Evolutionary conservation across 805 yeast genomes (phyloP).

Genomic region (Pichia membranifaciens): DNA sequence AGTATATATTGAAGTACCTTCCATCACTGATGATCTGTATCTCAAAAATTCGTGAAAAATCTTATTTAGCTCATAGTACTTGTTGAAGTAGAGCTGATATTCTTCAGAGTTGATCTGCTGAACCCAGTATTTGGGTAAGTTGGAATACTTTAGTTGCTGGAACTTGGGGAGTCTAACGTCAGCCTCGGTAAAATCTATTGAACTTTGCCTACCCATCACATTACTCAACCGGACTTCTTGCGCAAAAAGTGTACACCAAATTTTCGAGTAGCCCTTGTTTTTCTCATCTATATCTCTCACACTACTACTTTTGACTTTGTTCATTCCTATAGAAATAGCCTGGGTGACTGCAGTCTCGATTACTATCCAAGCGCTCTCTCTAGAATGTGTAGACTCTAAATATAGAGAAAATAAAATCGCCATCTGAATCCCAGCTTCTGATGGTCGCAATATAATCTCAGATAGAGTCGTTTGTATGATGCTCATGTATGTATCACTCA

Average conservation of each 20-base stretch:
- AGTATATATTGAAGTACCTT: conserved; percentile 13
- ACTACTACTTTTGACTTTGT: conserved; percentile 7
- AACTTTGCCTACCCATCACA: conserved; percentile 8
- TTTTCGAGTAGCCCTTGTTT: conserved; percentile 10
- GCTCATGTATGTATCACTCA: conserved; percentile 13
- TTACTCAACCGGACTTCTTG: conserved; percentile 12
- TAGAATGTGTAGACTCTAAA: conserved; percentile 14
- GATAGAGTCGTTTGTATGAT: conserved; percentile 16
- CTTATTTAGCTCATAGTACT: conserved; percentile 3
- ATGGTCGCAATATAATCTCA: conserved; percentile 16
- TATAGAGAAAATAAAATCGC: conserved; percentile 16
- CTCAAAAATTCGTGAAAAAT: conserved; percentile 8
- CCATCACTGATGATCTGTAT: conserved; percentile 16
- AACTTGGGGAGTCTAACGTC: conserved; percentile 2
- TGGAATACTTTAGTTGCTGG: neutral
- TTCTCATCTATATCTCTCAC: neutral
- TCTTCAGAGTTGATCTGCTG: conserved; percentile 1
- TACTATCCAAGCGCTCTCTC: conserved; percentile 19
- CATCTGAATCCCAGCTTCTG: conserved; percentile 20
- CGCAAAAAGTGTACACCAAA: conserved; percentile 19
- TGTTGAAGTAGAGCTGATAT: conserved; percentile 7
- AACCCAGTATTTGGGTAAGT: conserved; percentile 3
- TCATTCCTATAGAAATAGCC: conserved; percentile 18
- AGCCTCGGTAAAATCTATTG: conserved; percentile 2
- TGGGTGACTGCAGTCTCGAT: conserved; percentile 18